A percentile compares a stretch with the other conserved stretches of the same genome.
These are phyloP conservation scores for Cladophialophora exuberans DNA, from an alignment of 2,329 filamentous ascomycete species.

Conservation along the genomic window DNA sequence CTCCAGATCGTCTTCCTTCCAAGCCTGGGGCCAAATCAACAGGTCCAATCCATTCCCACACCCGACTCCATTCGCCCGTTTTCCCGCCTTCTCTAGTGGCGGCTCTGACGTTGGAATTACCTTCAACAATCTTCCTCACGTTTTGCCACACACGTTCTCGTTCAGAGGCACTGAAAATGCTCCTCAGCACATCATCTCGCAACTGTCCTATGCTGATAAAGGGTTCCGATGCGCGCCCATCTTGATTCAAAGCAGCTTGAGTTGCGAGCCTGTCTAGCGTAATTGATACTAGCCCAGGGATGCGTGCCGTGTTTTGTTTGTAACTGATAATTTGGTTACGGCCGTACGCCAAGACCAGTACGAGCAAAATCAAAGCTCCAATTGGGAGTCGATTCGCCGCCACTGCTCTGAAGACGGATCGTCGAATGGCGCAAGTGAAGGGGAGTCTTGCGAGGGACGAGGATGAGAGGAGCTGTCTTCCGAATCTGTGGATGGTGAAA, in stretches of 20 bases:
- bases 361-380: conserved; percentile 49
- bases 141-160: conserved; percentile 82
- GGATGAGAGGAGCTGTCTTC: conserved; percentile 72
- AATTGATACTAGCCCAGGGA: conserved; percentile 82
- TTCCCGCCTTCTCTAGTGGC: conserved; percentile 66
- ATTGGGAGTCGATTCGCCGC: conserved; percentile 55
- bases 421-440: conserved; percentile 65
- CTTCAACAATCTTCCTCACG: conserved; percentile 83
- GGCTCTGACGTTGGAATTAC: conserved; percentile 87
- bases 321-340: conserved; percentile 66
- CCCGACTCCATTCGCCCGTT: conserved; percentile 60
- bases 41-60: conserved; percentile 71
- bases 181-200: conserved; percentile 84
- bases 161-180: conserved; percentile 75
- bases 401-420: conserved; percentile 52
- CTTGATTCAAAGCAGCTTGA: conserved; percentile 78
- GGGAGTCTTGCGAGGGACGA: conserved; percentile 90
- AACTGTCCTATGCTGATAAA: conserved; percentile 88
- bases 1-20: conserved; percentile 35
- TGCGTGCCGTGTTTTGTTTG: conserved; percentile 67
- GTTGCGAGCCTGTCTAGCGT: conserved; percentile 80
- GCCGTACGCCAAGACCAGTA: conserved; percentile 62
- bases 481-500: conserved; percentile 46
- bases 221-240: conserved; percentile 68
- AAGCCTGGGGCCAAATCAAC: conserved; percentile 47